These are phyloP conservation scores for Xerocomus nothofagi DNA, from an alignment of 1,284 basidiomycete species.

Conservation along the genomic window DNA sequence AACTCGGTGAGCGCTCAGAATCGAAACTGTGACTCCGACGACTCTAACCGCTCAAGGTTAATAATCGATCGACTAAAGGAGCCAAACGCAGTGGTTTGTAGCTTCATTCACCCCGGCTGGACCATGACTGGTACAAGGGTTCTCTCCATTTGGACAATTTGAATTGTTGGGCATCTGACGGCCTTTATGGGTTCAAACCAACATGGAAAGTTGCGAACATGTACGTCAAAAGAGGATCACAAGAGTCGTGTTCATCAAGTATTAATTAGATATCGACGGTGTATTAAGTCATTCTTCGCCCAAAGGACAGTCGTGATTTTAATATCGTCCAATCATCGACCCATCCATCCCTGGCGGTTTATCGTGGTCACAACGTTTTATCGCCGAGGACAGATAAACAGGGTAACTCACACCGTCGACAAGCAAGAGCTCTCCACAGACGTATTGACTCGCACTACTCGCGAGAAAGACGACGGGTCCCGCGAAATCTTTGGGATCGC, in stretches of 20 bases:
- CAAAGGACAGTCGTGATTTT: slow-evolving; percentile 1
- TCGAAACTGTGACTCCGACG: neutral
- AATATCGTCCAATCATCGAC: slow-evolving; percentile 40
- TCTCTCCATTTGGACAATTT: slow-evolving; percentile 15
- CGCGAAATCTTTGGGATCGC: slow-evolving; percentile 84
- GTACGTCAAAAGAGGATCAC: slow-evolving; percentile 22
- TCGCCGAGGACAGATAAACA: slow-evolving; percentile 16
- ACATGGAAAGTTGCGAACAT: slow-evolving; percentile 6
- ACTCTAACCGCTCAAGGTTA: neutral
- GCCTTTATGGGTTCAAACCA: slow-evolving; percentile 2
- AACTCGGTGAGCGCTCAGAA: neutral
- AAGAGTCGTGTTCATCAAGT: slow-evolving; percentile 3
- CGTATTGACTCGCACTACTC: slow-evolving; percentile 82
- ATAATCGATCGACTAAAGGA: neutral
- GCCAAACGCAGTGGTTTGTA: neutral
- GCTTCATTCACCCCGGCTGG: slow-evolving; percentile 1
- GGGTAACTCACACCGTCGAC: slow-evolving; percentile 64
- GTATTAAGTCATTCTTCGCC: slow-evolving; percentile 3
- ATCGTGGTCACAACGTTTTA: slow-evolving; percentile 15
- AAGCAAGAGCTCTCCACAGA: slow-evolving; percentile 83
- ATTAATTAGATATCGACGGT: slow-evolving; percentile 2
- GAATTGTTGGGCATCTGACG: slow-evolving; percentile 11
- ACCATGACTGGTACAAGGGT: slow-evolving; percentile 7
- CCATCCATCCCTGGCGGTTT: slow-evolving; percentile 61
- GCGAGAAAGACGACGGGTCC: slow-evolving; percentile 91